Evolutionary conservation across 306 rosid species (phyloP).

Genomic region (Luffa acutangula): DNA sequence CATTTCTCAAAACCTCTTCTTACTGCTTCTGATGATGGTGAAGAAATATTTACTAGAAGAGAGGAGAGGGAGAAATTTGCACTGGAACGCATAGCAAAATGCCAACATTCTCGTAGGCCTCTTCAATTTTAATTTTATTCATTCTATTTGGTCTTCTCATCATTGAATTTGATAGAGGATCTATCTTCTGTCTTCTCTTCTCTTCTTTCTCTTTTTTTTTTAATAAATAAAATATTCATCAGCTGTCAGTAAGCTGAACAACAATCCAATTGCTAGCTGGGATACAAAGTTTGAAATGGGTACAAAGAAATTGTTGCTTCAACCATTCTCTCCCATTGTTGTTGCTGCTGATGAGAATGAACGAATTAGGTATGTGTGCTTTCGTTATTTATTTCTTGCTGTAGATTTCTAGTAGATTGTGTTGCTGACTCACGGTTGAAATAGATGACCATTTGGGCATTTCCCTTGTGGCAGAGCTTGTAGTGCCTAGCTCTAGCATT

Average conservation of each 20-base stretch:
- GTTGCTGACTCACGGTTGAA: background rate
- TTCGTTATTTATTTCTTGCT: background rate
- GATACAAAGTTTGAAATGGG: conserved; percentile 65
- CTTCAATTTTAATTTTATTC: background rate
- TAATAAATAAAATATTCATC: conserved; percentile 14
- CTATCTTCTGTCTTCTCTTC: conserved; percentile 10
- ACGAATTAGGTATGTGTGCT: conserved; percentile 57
- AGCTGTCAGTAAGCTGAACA: conserved; percentile 79
- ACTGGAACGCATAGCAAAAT: conserved; percentile 80
- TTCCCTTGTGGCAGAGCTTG: background rate
- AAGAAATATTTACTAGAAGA: conserved; percentile 58
- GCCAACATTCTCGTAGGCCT: conserved; percentile 80
- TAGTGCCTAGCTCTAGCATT: background rate
- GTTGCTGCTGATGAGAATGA: conserved; percentile 94
- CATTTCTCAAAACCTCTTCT: conserved; percentile 93
- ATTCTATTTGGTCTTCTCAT: background rate
- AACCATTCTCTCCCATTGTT: conserved; percentile 88
- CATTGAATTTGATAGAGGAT: conserved; percentile 3
- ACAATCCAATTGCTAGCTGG: conserved; percentile 85
- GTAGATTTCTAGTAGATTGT: background rate
- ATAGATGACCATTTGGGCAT: background rate
- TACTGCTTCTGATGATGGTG: conserved; percentile 56
- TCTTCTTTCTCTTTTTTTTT: background rate
- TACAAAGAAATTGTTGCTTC: conserved; percentile 64
- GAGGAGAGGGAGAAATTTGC: conserved; percentile 88